These are phyloP conservation scores for Diplodia intermedia DNA, from an alignment of 2,329 filamentous ascomycete genomes.

Conservation along the genomic window DNA sequence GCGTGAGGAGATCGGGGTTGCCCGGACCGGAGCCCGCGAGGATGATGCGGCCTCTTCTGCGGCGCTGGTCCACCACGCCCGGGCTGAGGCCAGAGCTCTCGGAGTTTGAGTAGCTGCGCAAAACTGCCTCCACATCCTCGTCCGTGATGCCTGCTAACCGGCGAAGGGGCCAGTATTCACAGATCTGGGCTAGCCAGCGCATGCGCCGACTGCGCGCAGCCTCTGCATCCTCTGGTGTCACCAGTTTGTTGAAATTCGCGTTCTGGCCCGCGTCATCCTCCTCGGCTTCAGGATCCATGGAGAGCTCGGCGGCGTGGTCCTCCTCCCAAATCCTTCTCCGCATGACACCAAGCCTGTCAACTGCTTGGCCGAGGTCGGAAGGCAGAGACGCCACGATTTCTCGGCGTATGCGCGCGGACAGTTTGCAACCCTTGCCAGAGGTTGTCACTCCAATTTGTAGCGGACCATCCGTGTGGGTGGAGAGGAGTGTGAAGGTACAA, in stretches of 20 bases:
- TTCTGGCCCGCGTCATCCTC: conserved; percentile 75
- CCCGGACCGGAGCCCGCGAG: conserved; percentile 92
- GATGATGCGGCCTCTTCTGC: conserved; percentile 72
- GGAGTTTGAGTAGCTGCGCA: conserved; percentile 70
- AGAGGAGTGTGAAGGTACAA: conserved; percentile 88
- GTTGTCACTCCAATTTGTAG: conserved; percentile 95
- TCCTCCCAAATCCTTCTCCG: conserved; percentile 52
- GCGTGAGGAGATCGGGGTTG: conserved; percentile 88
- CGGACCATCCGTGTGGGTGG: conserved; percentile 87
- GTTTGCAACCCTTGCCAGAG: conserved; percentile 91
- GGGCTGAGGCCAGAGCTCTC: conserved; percentile 44
- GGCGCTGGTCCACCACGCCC: conserved; percentile 40
- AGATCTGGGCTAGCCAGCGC: conserved; percentile 93
- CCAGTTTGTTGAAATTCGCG: conserved; percentile 82
- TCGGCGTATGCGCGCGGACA: conserved; percentile 85
- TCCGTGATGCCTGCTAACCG: conserved; percentile 81
- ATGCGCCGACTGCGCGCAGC: conserved; percentile 81
- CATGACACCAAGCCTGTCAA: conserved; percentile 72
- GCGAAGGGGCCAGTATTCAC: conserved; percentile 96
- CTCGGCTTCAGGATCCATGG: conserved; percentile 55
- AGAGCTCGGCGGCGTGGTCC: conserved; percentile 59
- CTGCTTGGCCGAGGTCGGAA: conserved; percentile 74
- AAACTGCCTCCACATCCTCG: conserved; percentile 75
- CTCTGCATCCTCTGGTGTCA: conserved; percentile 75
- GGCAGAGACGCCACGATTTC: conserved; percentile 86